phyloP scores from a whole-genome alignment of 495 filamentous ascomycete species.

The Lentithecium fluviatile region DNA sequence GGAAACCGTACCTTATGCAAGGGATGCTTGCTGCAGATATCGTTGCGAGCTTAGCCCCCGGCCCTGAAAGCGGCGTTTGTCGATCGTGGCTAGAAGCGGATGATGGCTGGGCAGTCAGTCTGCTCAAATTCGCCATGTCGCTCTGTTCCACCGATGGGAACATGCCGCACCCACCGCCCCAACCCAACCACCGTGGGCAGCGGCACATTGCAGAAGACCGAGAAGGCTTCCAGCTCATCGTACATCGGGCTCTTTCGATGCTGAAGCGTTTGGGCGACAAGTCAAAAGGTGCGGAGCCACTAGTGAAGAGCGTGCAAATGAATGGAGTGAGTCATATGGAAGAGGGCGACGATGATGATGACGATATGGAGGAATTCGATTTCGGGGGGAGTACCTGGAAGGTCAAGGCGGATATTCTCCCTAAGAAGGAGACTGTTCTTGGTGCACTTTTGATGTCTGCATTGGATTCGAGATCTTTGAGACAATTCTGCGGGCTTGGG shows the following conservation, averaged over 20 bases:
- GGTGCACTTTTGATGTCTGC: conserved; percentile 36
- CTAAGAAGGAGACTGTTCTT: conserved; percentile 40
- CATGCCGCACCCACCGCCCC: conserved; percentile 31
- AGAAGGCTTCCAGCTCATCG: conserved; percentile 40
- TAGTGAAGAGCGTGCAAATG: conserved; percentile 21
- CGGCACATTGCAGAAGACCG: conserved; percentile 16
- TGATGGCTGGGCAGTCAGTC: conserved; percentile 79
- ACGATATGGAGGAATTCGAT: conserved; percentile 24
- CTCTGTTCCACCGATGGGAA: conserved; percentile 52
- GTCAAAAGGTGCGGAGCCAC: conserved; percentile 25
- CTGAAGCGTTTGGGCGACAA: conserved; percentile 58
- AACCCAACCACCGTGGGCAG: conserved; percentile 34
- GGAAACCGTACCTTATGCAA: conserved; percentile 86
- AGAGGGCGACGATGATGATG: conserved; percentile 7
- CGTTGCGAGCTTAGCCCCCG: conserved; percentile 70
- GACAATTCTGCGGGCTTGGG: conserved; percentile 39
- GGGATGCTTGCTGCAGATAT: conserved; percentile 90
- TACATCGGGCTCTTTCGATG: conserved; percentile 53
- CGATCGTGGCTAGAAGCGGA: conserved; percentile 78
- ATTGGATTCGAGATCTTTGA: conserved; percentile 38
- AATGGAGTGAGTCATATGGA: conserved; percentile 17
- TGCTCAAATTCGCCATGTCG: conserved; percentile 68
- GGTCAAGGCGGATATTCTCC: conserved; percentile 40
- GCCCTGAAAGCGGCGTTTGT: conserved; percentile 68
- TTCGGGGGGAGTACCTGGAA: conserved; percentile 22